Conservation (phyloP, 441 rosid genomes). For the Erodium trifolium region DNA sequence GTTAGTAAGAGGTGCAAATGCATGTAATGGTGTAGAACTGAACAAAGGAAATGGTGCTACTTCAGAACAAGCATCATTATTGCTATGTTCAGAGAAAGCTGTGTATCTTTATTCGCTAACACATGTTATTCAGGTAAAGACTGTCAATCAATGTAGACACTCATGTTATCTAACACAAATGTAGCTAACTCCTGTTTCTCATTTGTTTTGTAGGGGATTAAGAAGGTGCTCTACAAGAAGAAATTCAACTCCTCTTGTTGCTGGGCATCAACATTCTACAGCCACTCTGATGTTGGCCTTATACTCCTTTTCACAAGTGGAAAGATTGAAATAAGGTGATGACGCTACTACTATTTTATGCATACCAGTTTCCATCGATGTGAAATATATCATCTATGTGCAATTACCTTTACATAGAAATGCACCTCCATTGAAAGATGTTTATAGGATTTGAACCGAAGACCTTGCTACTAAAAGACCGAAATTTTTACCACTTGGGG, state of each 20-base stretch:
- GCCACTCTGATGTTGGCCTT: constrained; percentile 61
- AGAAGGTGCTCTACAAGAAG: constrained; percentile 77
- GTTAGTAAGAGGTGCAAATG: constrained; percentile 26
- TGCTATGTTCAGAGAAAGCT: constrained; percentile 84
- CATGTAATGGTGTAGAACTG: constrained; percentile 25
- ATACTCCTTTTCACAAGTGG: constrained; percentile 60
- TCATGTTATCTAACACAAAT: background rate
- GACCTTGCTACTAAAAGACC: background rate
- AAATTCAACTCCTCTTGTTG: constrained; percentile 67
- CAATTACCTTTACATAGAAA: background rate
- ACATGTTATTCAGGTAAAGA: constrained; percentile 59
- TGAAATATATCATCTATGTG: background rate
- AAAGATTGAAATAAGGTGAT: constrained; percentile 74
- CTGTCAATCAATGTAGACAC: constrained; percentile 1
- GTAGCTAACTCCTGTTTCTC: constrained; percentile 4
- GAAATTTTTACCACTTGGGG: background rate
- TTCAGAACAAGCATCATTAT: constrained; percentile 43
- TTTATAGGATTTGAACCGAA: background rate
- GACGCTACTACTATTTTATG: constrained; percentile 1
- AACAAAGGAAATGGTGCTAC: constrained; percentile 28
- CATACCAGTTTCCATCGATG: background rate
- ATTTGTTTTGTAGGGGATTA: constrained; percentile 45
- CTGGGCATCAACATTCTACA: constrained; percentile 71
- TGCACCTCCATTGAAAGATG: background rate
- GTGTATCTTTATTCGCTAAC: constrained; percentile 62